Evolutionary conservation across 2,329 filamentous ascomycete species (phyloP).

Genomic region (Xylariales sp.): DNA sequence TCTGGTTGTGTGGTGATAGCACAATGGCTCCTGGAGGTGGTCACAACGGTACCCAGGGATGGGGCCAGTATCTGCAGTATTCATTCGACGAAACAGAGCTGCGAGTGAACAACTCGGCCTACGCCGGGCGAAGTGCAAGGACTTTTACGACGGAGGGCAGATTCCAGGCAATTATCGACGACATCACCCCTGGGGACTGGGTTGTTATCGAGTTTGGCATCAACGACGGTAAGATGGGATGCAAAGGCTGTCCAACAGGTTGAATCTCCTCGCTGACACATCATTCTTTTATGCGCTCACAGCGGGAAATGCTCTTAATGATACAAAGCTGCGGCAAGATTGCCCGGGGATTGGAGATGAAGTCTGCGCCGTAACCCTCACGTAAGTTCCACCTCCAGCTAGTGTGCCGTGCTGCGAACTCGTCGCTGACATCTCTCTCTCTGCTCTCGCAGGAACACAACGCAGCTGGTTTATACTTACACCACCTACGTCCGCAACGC

Average conservation of each 20-base stretch:
- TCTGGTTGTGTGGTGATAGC: conserved; percentile 13
- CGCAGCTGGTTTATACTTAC: conserved; percentile 20
- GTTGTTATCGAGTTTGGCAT: conserved; percentile 57
- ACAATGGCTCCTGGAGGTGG: conserved; percentile 12
- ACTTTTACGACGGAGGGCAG: conserved; percentile 50
- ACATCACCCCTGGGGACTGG: conserved; percentile 43
- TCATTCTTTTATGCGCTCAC: too few species aligned
- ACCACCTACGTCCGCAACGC: conserved; percentile 15
- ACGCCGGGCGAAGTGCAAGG: conserved; percentile 48
- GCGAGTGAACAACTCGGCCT: conserved; percentile 44
- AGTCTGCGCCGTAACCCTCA: conserved; percentile 9
- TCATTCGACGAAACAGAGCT: conserved; percentile 8
- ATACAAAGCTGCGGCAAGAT: conserved; percentile 28
- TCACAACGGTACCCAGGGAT: conserved; percentile 12
- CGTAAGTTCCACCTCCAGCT: too few species aligned
- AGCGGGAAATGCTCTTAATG: conserved; percentile 26
- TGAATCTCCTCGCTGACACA: too few species aligned
- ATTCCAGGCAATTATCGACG: conserved; percentile 40
- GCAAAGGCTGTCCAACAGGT: too few species aligned
- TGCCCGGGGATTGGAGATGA: conserved; percentile 9
- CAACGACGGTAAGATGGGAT: conserved; percentile 54
- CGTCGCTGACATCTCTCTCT: too few species aligned
- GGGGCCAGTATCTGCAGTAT: conserved; percentile 12
- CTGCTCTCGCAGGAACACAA: conserved; percentile 12
- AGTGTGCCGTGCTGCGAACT: too few species aligned